Evolutionary conservation across 1,284 basidiomycete genomes (phyloP).

Genomic region (Taiwanofungus camphoratus): DNA sequence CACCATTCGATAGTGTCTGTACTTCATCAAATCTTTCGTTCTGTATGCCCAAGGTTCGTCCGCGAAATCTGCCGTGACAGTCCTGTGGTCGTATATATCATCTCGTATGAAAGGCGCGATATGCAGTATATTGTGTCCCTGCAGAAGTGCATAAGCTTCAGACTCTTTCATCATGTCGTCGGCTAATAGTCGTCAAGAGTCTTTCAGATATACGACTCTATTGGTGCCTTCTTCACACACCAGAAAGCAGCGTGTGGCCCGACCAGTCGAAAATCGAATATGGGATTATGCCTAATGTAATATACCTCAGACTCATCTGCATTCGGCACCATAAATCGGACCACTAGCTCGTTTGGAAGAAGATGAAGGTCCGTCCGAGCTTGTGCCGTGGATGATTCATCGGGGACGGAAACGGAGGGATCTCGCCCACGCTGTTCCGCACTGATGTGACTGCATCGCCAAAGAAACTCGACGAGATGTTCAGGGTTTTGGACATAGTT

Average conservation of each 20-base stretch:
- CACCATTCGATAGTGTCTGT: conserved; percentile 5
- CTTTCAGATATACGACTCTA: conserved; percentile 3
- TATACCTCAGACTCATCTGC: neutral
- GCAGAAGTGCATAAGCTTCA: neutral
- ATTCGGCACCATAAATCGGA: conserved; percentile 3
- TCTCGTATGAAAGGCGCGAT: conserved; percentile 8
- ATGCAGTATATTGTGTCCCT: neutral
- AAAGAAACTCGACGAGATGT: conserved; percentile 12
- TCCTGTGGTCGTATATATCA: too few species aligned
- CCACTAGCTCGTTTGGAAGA: neutral
- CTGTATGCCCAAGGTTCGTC: neutral
- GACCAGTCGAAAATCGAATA: neutral
- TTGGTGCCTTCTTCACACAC: neutral
- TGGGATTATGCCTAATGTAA: neutral
- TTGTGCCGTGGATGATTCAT: neutral
- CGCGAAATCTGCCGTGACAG: conserved; percentile 4
- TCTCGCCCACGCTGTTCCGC: conserved; percentile 12
- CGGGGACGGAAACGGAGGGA: conserved; percentile 2
- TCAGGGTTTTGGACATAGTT: conserved; percentile 8
- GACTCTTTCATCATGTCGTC: neutral
- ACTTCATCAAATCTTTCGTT: neutral
- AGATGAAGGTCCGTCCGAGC: neutral
- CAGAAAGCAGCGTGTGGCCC: conserved; percentile 1
- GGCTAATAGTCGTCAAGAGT: neutral
- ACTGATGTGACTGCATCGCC: conserved; percentile 10